These are phyloP conservation scores for Vitis hybrid DNA, from an alignment of 177 flowering plant species.

Conservation along the genomic window DNA sequence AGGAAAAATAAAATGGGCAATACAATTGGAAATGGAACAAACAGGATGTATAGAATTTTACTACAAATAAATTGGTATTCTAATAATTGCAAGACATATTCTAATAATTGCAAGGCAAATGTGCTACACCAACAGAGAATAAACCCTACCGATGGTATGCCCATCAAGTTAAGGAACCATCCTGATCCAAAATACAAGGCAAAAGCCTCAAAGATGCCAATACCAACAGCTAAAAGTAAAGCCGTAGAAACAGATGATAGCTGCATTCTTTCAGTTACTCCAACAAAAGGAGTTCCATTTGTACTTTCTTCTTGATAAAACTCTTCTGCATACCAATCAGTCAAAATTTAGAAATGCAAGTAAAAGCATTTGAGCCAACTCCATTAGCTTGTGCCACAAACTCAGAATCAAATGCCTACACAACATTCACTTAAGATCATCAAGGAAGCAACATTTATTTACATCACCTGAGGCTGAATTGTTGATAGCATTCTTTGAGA, in stretches of 20 bases:
- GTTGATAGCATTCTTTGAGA: conserved; percentile 45
- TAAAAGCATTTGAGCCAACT: conserved; percentile 1
- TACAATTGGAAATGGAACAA: background rate
- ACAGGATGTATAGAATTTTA: background rate
- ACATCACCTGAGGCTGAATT: conserved; percentile 51
- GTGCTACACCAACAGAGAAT: background rate
- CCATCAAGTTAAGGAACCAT: conserved; percentile 78
- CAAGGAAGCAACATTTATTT: conserved; percentile 3
- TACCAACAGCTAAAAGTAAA: conserved; percentile 71
- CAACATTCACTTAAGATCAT: background rate
- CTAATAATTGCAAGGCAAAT: background rate
- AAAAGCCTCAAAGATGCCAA: conserved; percentile 82
- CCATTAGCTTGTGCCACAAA: background rate
- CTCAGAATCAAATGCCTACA: background rate
- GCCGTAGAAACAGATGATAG: conserved; percentile 97
- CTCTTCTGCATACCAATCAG: conserved; percentile 18
- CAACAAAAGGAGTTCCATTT: conserved; percentile 31
- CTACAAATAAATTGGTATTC: background rate
- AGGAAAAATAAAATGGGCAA: background rate
- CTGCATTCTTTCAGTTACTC: conserved; percentile 54
- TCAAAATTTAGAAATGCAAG: conserved; percentile 2
- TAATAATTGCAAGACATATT: background rate
- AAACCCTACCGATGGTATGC: conserved; percentile 66
- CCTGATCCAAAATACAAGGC: conserved; percentile 85
- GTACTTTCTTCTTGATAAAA: conserved; percentile 22